Evolutionary conservation across 768 basidiomycete genomes (phyloP).

Genomic region (Boletus insuetus): DNA sequence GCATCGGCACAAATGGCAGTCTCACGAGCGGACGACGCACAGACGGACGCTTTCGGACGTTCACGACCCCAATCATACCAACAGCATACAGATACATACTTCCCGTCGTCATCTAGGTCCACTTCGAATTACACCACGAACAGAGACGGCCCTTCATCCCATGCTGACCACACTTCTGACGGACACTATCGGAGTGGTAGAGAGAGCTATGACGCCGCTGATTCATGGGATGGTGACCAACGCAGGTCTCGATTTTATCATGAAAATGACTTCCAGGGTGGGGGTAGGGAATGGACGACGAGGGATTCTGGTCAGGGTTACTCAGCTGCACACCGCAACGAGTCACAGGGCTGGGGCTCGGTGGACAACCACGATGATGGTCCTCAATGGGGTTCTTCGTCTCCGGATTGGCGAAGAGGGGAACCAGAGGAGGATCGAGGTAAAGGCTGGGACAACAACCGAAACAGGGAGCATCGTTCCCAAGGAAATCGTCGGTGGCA

Average conservation of each 20-base stretch:
- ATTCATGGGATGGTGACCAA: slow-evolving; percentile 44
- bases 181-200: slow-evolving; percentile 50
- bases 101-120: slow-evolving; percentile 43
- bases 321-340: slow-evolving; percentile 45
- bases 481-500: slow-evolving; percentile 34
- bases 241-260: slow-evolving; percentile 43
- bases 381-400: slow-evolving; percentile 43
- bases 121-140: slow-evolving; percentile 45
- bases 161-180: slow-evolving; percentile 44
- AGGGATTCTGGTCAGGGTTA: slow-evolving; percentile 46
- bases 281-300: slow-evolving; percentile 44
- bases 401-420: slow-evolving; percentile 40
- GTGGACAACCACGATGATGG: slow-evolving; percentile 41
- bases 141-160: slow-evolving; percentile 53
- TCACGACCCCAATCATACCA: slow-evolving; percentile 42
- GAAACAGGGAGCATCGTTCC: slow-evolving; percentile 34
- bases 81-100: slow-evolving; percentile 44
- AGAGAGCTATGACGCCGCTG: slow-evolving; percentile 45
- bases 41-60: slow-evolving; percentile 52
- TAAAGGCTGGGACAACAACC: slow-evolving; percentile 35
- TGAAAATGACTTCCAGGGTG: slow-evolving; percentile 40
- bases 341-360: slow-evolving; percentile 44
- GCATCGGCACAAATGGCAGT: slow-evolving; percentile 35
- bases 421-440: slow-evolving; percentile 38
- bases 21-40: slow-evolving; percentile 50